Conservation (phyloP, 1,139 yeast species). For the Hemisphaericaspora xylofermentans region DNA sequence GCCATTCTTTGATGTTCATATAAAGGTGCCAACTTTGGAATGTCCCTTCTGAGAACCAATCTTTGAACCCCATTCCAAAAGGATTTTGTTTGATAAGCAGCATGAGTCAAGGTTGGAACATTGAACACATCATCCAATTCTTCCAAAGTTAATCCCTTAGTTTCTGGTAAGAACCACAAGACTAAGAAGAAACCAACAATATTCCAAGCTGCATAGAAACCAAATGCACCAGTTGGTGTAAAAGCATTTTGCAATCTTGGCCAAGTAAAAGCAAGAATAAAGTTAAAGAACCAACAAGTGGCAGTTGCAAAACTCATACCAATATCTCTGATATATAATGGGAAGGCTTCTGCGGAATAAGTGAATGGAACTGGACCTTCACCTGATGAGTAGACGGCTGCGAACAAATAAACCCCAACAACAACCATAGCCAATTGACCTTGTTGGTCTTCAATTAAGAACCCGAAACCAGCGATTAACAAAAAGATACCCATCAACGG, state of each 20-base stretch:
- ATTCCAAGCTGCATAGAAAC: conserved; percentile 89
- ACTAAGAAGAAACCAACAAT: conserved; percentile 70
- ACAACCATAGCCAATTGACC: conserved; percentile 53
- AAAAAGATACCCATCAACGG: conserved; percentile 71
- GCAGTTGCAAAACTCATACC: conserved; percentile 88
- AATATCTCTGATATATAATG: conserved; percentile 77
- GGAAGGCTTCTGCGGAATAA: conserved; percentile 82
- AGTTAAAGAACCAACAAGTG: conserved; percentile 84
- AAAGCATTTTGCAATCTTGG: conserved; percentile 67
- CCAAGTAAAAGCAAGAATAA: conserved; percentile 76
- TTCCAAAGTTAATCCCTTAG: conserved; percentile 67
- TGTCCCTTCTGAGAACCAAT: conserved; percentile 37
- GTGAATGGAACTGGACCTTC: conserved; percentile 93
- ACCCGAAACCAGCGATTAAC: conserved; percentile 73
- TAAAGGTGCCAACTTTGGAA: conserved; percentile 54
- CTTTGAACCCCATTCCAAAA: conserved; percentile 47
- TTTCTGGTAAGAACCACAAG: conserved; percentile 66
- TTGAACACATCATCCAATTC: conserved; percentile 71
- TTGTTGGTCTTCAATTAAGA: conserved; percentile 52
- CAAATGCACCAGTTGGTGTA: conserved; percentile 81
- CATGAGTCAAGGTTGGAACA: conserved; percentile 55
- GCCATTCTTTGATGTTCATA: conserved; percentile 59
- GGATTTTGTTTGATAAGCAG: conserved; percentile 51
- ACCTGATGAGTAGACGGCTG: conserved; percentile 77
- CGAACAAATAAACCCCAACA: conserved; percentile 72